A percentile compares a stretch with the other conserved stretches of the same genome.
Conservation (phyloP, 176 grass and related monocot genomes). For the Phragmites australis region DNA sequence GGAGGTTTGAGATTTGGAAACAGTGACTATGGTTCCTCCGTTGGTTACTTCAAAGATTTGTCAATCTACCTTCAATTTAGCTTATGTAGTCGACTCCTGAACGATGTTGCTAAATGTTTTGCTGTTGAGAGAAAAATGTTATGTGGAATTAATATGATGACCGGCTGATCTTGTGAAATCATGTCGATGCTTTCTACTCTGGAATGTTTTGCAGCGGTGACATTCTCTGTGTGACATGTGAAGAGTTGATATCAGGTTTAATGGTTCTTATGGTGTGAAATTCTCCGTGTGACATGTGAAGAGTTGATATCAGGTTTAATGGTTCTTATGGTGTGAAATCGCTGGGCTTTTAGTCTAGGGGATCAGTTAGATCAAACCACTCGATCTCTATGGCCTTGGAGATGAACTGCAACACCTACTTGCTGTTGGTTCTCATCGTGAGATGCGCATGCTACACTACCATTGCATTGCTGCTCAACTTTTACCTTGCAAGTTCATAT, state of each 20-base stretch:
- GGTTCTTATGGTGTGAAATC: too few species aligned
- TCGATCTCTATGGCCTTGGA: not conserved
- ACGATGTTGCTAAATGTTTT: not conserved
- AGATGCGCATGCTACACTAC: not conserved
- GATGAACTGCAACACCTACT: too few species aligned
- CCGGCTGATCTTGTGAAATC: not conserved
- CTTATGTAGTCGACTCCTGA: not conserved
- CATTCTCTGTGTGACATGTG: not conserved
- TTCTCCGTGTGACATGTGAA: too few species aligned
- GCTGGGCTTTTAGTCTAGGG: too few species aligned
- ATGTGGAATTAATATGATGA: not conserved
- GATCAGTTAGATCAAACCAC: not conserved
- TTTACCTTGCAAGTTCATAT: not conserved
- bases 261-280: too few species aligned
- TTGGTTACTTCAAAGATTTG: not conserved
- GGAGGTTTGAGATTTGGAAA: constrained; percentile 36
- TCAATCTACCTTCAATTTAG: not conserved
- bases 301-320: not conserved
- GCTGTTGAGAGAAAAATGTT: not conserved
- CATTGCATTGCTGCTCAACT: not conserved
- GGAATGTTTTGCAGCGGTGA: not conserved
- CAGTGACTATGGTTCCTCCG: not conserved
- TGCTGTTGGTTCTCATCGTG: too few species aligned
- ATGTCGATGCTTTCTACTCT: not conserved
- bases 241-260: not conserved